Base-by-base conservation (phyloP, 257 asterid species). In the Sherardia arvensis region DNA sequence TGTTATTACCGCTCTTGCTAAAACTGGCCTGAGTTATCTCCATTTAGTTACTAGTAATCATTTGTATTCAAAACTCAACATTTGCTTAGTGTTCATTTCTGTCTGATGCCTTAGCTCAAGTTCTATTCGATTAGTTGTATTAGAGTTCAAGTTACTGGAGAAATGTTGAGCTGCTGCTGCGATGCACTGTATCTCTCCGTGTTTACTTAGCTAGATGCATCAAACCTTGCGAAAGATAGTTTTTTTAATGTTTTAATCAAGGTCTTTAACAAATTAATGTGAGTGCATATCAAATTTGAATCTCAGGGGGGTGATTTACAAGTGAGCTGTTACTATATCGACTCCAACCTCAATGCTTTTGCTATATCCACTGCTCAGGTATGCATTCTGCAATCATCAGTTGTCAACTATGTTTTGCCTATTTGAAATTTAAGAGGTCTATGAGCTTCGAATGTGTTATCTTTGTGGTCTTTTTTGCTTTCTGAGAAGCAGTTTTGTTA, bases 311-410 rank as follows among this genome's bases (percentile, higher is more conserved):
- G 76, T 51, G 93, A 88, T 79, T 73, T 86, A 80, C 84, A 76
- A 26, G 92, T 85, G 40, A 84, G 86, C 83, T 88, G 96, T 79
- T 88, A 85, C 74, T 88, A 85, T 77, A 85, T 85, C 65, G 92
- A 88, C 67, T 72, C 61, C 77, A 79, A 79, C 79, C 78, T 88
- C 69, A 86, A 84, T 62, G 88, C 93, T 11, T 86, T 64, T 66
- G 93, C 93, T 62, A 88, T 88, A 74, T 86, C 92, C 45, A 65
- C 90, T 68, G 96, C 96, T 72, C 96, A 88, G 95, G 95, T 85
- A 20, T 60, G 77, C 33, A 21, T 59, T 59, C 15, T 18, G 18
- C 45, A 2, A n/a, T n/a, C 26, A 29, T 18, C 14, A 59, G 0
- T 59, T 9, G 8, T 29, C 47, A n/a, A 4, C 27, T 29, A 14